phyloP scores from a whole-genome alignment of 768 basidiomycete genomes.

The Xerocomellus dryophilus region DNA sequence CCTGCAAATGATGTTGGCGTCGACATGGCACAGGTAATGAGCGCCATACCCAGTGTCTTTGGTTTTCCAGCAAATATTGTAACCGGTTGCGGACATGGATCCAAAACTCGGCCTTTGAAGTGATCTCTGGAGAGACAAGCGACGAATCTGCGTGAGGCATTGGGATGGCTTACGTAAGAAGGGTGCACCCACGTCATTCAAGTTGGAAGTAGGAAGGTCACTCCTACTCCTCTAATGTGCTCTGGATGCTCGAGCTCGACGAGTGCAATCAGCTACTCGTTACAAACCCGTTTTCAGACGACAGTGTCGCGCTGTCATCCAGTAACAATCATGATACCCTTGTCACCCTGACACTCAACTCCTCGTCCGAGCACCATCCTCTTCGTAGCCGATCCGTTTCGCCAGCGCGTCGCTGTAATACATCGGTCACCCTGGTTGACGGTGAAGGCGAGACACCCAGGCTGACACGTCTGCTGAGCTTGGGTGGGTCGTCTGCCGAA shows the following conservation, averaged over 20 bases:
- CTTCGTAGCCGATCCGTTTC: constrained; percentile 15
- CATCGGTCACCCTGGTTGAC: neutral
- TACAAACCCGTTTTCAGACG: constrained; percentile 13
- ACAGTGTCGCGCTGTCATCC: neutral
- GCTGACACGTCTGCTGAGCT: neutral
- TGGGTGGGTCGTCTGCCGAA: neutral
- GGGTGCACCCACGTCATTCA: neutral
- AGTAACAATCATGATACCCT: neutral
- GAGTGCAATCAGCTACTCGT: constrained; percentile 25
- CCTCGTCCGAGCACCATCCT: constrained; percentile 14
- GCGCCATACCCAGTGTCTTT: constrained; percentile 70
- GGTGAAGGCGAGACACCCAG: constrained; percentile 6
- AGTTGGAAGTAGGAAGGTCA: neutral
- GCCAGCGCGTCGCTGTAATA: neutral
- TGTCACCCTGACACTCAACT: neutral
- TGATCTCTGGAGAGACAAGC: constrained; percentile 64
- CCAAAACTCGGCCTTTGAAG: constrained; percentile 80
- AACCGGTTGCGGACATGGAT: constrained; percentile 67
- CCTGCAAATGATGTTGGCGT: constrained; percentile 37
- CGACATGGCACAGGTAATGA: constrained; percentile 2
- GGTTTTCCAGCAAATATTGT: constrained; percentile 55
- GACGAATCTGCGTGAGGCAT: constrained; percentile 89
- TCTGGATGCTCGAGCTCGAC: constrained; percentile 29
- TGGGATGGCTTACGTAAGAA: constrained; percentile 11
- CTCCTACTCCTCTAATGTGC: constrained; percentile 17